phyloP scores from a whole-genome alignment of 305 asterid species.

The Fraxinus angustifolia region DNA sequence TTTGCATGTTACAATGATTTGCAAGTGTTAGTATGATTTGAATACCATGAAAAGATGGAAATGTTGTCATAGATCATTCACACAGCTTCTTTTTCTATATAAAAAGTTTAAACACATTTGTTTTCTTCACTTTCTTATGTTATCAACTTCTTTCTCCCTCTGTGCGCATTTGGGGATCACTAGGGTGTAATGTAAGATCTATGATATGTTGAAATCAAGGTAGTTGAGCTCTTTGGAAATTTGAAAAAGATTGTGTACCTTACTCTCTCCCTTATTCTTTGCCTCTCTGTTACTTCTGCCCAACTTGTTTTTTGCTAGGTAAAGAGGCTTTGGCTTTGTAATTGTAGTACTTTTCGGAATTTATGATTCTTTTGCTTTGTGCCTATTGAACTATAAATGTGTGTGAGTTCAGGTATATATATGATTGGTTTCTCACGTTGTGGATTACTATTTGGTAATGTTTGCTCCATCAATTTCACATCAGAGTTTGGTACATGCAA shows the following conservation, averaged over 20 bases:
- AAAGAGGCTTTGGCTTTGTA: not conserved
- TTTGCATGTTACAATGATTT: not conserved
- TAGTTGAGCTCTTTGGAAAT: not conserved
- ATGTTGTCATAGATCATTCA: not conserved
- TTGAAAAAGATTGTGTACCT: not conserved
- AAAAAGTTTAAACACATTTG: not conserved
- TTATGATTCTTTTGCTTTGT: not conserved
- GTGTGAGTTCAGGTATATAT: not conserved
- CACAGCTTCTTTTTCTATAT: not conserved
- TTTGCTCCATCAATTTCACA: not conserved
- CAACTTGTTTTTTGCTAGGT: not conserved
- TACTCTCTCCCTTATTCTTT: constrained; percentile 1
- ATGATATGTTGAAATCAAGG: not conserved
- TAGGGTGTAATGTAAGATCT: not conserved
- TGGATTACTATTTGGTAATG: not conserved
- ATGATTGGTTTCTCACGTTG: not conserved
- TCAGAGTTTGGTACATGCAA: not conserved
- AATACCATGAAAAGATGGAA: not conserved
- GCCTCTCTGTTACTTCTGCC: not conserved
- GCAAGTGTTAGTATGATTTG: not conserved
- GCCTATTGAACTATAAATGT: not conserved
- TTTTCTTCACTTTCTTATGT: not conserved
- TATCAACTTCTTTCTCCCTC: not conserved
- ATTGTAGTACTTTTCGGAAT: not conserved
- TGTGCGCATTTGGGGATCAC: not conserved